Evolutionary conservation across 1,284 basidiomycete genomes (phyloP).

Genomic region (Microbotryomycetes sp.): DNA sequence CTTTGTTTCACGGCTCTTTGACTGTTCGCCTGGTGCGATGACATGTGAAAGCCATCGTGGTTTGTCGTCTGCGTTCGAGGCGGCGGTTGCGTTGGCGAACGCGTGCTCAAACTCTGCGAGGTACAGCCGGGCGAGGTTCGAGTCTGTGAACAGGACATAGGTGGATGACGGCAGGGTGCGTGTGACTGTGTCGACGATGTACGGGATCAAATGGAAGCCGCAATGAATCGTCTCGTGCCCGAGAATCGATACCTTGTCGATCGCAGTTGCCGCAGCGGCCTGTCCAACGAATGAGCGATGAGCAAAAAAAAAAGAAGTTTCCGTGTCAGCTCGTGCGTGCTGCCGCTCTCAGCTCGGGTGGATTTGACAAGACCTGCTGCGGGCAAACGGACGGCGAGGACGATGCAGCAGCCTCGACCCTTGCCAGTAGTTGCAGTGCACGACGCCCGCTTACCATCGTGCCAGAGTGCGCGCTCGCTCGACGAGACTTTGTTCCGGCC

Average conservation of each 20-base stretch:
- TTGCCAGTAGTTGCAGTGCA: no score
- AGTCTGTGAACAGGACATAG: conserved; percentile 90
- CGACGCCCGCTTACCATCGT: no score
- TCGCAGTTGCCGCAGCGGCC: conserved; percentile 19
- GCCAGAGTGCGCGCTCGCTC: no score
- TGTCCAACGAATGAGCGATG: no score
- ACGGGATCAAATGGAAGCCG: conserved; percentile 79
- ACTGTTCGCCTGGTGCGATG: conserved; percentile 83
- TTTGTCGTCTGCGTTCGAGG: conserved; percentile 37
- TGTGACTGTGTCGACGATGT: conserved; percentile 75
- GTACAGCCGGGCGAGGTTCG: conserved; percentile 74
- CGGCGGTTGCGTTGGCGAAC: conserved; percentile 51
- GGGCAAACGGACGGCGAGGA: no score
- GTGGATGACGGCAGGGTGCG: conserved; percentile 69
- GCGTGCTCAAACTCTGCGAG: conserved; percentile 59
- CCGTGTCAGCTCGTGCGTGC: no score
- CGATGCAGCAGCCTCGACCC: no score
- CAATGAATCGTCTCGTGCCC: conserved; percentile 82
- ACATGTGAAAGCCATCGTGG: conserved; percentile 71
- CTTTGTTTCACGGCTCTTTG: conserved; percentile 86
- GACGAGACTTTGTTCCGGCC: no score
- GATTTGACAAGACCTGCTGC: no score
- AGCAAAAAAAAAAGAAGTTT: no score
- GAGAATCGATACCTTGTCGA: conserved; percentile 65
- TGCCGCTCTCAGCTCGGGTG: no score